Evolutionary conservation across 345 rosid genomes (phyloP).

Genomic region (Linum trigynum): DNA sequence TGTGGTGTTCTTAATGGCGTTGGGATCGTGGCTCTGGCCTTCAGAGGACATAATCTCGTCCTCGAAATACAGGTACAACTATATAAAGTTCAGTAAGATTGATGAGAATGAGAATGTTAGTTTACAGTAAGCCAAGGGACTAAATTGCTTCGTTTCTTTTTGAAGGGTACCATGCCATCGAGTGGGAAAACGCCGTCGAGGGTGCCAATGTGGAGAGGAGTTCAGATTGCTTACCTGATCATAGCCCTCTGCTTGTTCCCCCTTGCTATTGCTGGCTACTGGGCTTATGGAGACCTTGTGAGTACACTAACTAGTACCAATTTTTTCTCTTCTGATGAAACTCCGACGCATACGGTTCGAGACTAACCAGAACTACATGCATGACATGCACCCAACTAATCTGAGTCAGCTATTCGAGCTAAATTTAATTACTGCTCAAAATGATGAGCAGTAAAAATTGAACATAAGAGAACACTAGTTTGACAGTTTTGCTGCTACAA

Average conservation of each 20-base stretch:
- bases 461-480: neutral
- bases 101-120: too few species aligned
- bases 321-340: too few species aligned
- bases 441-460: neutral
- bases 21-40: slow-evolving; percentile 50
- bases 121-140: too few species aligned
- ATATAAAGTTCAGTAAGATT: neutral
- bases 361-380: too few species aligned
- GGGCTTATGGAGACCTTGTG: slow-evolving; percentile 49
- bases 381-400: too few species aligned
- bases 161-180: slow-evolving; percentile 61
- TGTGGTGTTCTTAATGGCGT: slow-evolving; percentile 31
- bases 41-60: slow-evolving; percentile 58
- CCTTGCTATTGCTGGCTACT: slow-evolving; percentile 42
- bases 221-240: slow-evolving; percentile 36
- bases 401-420: neutral
- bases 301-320: slow-evolving; percentile 10
- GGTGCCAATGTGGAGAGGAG: slow-evolving; percentile 56
- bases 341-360: too few species aligned
- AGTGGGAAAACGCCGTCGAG: slow-evolving; percentile 36
- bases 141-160: neutral
- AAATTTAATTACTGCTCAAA: neutral
- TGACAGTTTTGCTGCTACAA: neutral
- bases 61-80: slow-evolving; percentile 49
- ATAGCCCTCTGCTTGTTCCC: slow-evolving; percentile 49